Conservation (phyloP, 768 basidiomycete genomes). For the Termitomyces sp. region DNA sequence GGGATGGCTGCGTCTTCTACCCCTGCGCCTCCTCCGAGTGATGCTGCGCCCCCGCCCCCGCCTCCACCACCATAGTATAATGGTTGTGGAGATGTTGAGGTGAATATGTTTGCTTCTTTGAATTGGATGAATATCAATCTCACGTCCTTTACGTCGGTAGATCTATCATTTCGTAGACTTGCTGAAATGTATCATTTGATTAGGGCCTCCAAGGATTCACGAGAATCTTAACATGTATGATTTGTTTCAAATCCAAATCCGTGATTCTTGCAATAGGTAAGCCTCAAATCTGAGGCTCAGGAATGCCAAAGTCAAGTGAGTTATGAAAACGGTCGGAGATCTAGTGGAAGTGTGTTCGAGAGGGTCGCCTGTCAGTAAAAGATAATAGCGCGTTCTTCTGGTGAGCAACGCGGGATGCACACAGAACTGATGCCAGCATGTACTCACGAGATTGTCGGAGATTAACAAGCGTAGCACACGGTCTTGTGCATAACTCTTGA, state of each 20-base stretch:
- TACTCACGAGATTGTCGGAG: too few relatives aligned
- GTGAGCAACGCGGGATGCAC: not conserved
- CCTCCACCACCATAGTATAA: not conserved
- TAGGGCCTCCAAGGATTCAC: not conserved
- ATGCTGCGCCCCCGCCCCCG: slow-evolving; percentile 2
- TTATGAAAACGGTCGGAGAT: not conserved
- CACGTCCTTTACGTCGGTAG: not conserved
- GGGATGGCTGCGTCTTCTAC: slow-evolving; percentile 13
- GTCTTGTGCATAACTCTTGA: too few relatives aligned
- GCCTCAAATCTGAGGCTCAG: not conserved
- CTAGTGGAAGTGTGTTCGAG: not conserved
- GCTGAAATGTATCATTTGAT: slow-evolving; percentile 5
- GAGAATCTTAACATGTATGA: not conserved
- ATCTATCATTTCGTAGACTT: slow-evolving; percentile 5
- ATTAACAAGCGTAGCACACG: too few relatives aligned
- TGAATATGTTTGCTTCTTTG: not conserved
- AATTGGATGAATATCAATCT: not conserved
- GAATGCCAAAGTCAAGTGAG: not conserved
- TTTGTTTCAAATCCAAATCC: not conserved
- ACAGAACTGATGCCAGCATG: not conserved
- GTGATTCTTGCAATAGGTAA: not conserved
- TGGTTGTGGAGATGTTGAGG: not conserved
- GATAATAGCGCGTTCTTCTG: not conserved
- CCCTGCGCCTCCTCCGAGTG: slow-evolving; percentile 26
- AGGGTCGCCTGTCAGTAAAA: not conserved